Percentiles rank a stretch among this genome's conserved stretches.
Conservation (phyloP, 2,329 filamentous ascomycete genomes). For the Dothiorella sarmentorum region DNA sequence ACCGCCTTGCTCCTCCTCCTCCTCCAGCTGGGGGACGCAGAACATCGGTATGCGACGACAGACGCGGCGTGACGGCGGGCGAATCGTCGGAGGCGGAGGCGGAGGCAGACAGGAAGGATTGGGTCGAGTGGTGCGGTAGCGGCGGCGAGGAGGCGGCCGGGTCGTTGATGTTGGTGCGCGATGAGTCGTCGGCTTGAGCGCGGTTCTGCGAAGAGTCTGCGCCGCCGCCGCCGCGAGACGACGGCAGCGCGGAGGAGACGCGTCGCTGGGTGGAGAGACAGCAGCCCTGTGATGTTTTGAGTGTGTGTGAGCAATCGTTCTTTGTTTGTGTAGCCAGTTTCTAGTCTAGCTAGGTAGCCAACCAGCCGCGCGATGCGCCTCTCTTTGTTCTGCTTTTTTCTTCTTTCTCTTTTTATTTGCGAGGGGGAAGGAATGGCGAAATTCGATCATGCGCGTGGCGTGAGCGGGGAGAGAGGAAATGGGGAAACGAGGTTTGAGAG, state of each 20-base stretch:
- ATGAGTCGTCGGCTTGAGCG: constrained; percentile 8
- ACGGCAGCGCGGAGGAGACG: constrained; percentile 1
- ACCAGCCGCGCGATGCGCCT: not conserved
- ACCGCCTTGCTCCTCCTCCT: not conserved
- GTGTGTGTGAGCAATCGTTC: too few relatives aligned
- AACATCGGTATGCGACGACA: constrained; percentile 6
- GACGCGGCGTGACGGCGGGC: not conserved
- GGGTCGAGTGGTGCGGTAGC: constrained; percentile 6
- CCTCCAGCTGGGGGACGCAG: not conserved
- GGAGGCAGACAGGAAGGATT: constrained; percentile 5
- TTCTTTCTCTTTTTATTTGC: too few relatives aligned
- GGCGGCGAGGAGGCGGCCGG: not conserved
- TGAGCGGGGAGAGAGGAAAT: not conserved
- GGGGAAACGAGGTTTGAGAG: not conserved
- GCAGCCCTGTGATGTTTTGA: constrained; percentile 16
- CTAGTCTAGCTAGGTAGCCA: too few relatives aligned
- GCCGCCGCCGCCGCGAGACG: not conserved
- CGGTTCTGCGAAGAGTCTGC: too few relatives aligned
- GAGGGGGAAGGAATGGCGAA: not conserved
- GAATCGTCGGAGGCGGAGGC: not conserved
- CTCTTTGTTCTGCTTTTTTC: not conserved
- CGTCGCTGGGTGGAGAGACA: constrained; percentile 8
- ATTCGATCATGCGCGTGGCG: not conserved
- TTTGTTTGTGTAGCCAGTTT: too few relatives aligned
- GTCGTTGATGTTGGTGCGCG: constrained; percentile 15